Evolutionary conservation across 2,329 filamentous ascomycete genomes (phyloP), one percentile per base, ranked within the genome.

Genomic region (Fusarium subtropicale): DNA sequence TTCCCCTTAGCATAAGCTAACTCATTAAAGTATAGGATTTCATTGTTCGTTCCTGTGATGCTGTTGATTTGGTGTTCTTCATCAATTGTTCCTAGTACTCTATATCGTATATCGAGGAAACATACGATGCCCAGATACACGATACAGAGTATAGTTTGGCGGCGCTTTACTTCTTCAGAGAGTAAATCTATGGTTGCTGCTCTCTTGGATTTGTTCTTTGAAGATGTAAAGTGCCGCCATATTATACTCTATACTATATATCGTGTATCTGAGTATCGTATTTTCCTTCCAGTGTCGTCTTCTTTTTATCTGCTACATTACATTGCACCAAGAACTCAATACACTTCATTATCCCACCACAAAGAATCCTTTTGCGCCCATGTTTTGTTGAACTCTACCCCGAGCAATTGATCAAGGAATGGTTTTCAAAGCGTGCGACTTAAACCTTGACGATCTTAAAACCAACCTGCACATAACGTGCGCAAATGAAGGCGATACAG

Each of bases 401-500:
- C 30, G 8, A 20, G 45, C 9, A 18, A 46, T 26, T 18, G 18
- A 26, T 13, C 12, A n/a, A 8, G 12, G 33, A 36, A 30, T 46
- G 16, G 20, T 6, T 36, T 26, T 10, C 13, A 18, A 55, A 15
- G 18, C 3, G 8, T 18, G 41, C 18, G 22, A 12, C 26, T 73
- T 65, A 81, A 18, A 82, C 71, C 63, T 80, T 81, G 34, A 61
- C 69, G 41, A 74, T 2, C 56, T 73, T 78, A 44, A 79, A 74
- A 6, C 81, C 81, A 11, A 73, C 79, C 46, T 80, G 80, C 26
- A 76, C 71, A 28, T 75, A 75, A 31, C 81, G 74, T 12, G 80
- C 79, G 11, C 56, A 46, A 7, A 76, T 7, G 33, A 82, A 74
- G 18, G 77, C 52, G 5, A 72, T 18, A 18, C 74, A 73, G 2